Percentiles rank a stretch among this genome's conserved stretches.
Evolutionary conservation across 139 green algal species (phyloP).

Genomic region (Chlorella vulgaris): DNA sequence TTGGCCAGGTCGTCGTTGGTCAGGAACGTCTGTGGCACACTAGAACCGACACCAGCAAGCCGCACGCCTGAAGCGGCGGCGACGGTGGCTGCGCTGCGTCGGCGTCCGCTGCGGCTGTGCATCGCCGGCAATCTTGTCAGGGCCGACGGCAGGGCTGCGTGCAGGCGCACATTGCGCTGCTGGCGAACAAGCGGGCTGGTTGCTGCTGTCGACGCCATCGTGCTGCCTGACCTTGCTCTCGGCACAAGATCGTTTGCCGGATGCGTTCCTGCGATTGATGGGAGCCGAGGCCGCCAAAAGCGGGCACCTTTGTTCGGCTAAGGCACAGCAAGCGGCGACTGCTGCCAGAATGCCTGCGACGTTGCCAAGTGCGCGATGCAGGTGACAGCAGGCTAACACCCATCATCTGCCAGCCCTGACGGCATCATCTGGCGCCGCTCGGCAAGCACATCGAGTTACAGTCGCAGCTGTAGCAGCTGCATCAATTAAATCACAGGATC

Average conservation of each 20-base stretch:
- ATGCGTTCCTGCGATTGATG: too few species aligned
- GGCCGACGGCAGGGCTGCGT: not conserved
- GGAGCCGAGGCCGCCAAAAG: too few species aligned
- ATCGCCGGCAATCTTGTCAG: not conserved
- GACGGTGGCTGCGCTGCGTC: not conserved
- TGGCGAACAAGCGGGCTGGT: not conserved
- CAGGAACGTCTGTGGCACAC: slow-evolving; percentile 77
- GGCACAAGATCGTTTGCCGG: too few species aligned
- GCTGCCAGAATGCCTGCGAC: not conserved
- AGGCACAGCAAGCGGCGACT: not conserved
- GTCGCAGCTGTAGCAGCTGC: too few species aligned
- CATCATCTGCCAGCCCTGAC: too few species aligned
- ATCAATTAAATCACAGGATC: too few species aligned
- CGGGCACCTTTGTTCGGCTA: too few species aligned
- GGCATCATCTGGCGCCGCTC: too few species aligned
- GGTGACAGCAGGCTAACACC: too few species aligned
- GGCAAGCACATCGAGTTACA: too few species aligned
- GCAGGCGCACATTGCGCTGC: not conserved
- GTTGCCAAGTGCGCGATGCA: not conserved
- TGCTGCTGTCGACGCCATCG: not conserved
- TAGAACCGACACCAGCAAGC: slow-evolving; percentile 82
- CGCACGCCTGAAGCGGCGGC: slow-evolving; percentile 11
- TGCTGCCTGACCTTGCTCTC: too few species aligned
- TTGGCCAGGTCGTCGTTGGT: slow-evolving; percentile 91
- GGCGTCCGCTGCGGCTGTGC: not conserved